Evolutionary conservation across 257 asterid species (phyloP).

Genomic region (Nicotiana paniculata): DNA sequence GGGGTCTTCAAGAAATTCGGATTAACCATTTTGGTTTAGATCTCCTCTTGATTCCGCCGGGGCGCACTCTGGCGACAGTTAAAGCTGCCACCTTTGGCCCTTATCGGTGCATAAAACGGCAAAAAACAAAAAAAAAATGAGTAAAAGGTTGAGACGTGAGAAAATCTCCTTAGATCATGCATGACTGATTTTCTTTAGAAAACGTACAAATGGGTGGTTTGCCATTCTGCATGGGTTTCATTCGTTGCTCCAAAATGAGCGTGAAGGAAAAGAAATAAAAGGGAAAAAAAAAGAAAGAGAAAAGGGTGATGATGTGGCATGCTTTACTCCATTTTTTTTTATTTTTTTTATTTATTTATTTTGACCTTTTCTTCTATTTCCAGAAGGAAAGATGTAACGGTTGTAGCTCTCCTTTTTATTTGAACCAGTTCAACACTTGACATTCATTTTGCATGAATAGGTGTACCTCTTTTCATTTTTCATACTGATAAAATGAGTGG

Average conservation of each 20-base stretch:
- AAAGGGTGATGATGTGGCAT: too few species aligned
- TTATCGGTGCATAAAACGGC: background rate
- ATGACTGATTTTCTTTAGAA: background rate
- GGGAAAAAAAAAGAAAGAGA: background rate
- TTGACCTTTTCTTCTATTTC: too few species aligned
- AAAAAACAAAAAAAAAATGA: too few species aligned
- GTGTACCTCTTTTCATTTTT: too few species aligned
- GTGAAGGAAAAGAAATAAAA: background rate
- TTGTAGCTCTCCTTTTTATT: too few species aligned
- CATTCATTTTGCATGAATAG: too few species aligned
- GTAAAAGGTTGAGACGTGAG: background rate
- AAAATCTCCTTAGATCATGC: background rate
- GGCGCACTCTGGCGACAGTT: background rate
- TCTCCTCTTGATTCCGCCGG: background rate
- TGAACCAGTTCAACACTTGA: too few species aligned
- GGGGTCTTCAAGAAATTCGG: background rate
- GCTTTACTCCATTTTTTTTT: too few species aligned
- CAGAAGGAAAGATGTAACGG: too few species aligned
- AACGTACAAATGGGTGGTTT: background rate
- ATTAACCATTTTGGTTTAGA: background rate
- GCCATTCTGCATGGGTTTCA: background rate
- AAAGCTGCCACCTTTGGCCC: slow-evolving; percentile 1
- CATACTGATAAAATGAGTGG: too few species aligned
- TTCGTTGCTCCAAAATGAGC: background rate
- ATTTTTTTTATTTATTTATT: too few species aligned